phyloP scores from a whole-genome alignment of 2,329 filamentous ascomycete genomes.

The Paecilomyces fulvus region DNA sequence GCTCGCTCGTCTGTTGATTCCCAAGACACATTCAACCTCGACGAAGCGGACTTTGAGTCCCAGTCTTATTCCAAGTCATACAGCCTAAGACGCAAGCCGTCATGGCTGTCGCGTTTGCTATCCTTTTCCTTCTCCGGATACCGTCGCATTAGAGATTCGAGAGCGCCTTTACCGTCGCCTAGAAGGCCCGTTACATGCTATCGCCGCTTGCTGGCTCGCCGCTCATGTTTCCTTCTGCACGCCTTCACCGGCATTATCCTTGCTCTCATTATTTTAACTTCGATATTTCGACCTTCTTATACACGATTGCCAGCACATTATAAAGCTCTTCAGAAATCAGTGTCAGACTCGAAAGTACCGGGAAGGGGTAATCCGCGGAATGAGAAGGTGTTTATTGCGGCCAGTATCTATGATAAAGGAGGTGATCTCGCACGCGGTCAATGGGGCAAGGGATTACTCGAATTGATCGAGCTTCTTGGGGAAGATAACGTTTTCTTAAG shows the following conservation, averaged over 20 bases:
- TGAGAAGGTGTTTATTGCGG: slow-evolving; percentile 66
- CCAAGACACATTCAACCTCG: slow-evolving; percentile 32
- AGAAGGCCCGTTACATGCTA: slow-evolving; percentile 14
- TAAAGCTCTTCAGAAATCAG: slow-evolving; percentile 23
- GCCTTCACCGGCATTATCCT: slow-evolving; percentile 19
- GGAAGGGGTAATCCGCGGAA: slow-evolving; percentile 45
- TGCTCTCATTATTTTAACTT: slow-evolving; percentile 34
- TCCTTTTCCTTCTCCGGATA: slow-evolving; percentile 21
- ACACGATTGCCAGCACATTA: slow-evolving; percentile 48
- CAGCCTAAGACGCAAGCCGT: slow-evolving; percentile 11
- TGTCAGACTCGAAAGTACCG: slow-evolving; percentile 20
- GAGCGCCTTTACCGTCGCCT: slow-evolving; percentile 14
- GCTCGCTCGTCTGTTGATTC: slow-evolving; percentile 32
- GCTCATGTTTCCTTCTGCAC: slow-evolving; percentile 22
- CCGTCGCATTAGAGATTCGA: slow-evolving; percentile 19
- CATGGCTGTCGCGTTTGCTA: slow-evolving; percentile 22
- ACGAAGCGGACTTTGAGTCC: slow-evolving; percentile 35
- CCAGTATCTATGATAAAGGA: slow-evolving; percentile 58
- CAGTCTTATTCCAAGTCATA: slow-evolving; percentile 21
- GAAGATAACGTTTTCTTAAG: slow-evolving; percentile 61
- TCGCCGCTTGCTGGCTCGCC: slow-evolving; percentile 22
- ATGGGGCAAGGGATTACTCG: slow-evolving; percentile 55
- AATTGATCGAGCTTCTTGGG: slow-evolving; percentile 58
- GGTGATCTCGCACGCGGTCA: slow-evolving; percentile 53
- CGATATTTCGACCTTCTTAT: slow-evolving; percentile 49